Base-by-base conservation (phyloP, 1,139 yeast genomes). In the Saccharomyces hybrid region DNA sequence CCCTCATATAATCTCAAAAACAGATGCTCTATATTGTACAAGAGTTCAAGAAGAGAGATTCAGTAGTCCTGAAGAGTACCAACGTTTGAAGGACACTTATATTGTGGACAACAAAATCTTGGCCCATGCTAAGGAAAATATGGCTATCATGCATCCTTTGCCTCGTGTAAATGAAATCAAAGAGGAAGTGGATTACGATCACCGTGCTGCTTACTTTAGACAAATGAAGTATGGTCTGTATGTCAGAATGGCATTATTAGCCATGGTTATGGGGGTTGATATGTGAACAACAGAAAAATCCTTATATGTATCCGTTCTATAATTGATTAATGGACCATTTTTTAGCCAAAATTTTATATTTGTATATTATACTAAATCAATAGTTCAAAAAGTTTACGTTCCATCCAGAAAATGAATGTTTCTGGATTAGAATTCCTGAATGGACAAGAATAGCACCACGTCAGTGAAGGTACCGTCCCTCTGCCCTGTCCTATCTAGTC, bases 61-160 rank as follows among this genome's bases (percentile, higher is more conserved):
- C 71, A 76, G 79, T 54, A 84, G 85, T 71, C 77, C 74, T 66
- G 83, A 77, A 51, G 88, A 89, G 71, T 95, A 89, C 76, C 85
- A 86, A 71, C 81, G 93, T 69, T 82, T 93, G 73, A 93, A 90
- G 81, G 96, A 93, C 72, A 80, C 88, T 29, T 95, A 90, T 74
- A 81, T 89, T 69, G 95, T 95, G 61, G 97, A 93, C 76, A 91
- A 93, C 81, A 85, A 81, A 75, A 87, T 93, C 61, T 80, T 95
- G 71, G 80, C 90, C 52, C 83, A 86, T 71, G 98, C 99, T 65
- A 95, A 95, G 78, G 90, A 89, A 73, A 97, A 93, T 75, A 93
- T 93, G 99, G 90, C 97, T 74, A 87, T 95, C 60, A 86, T 95
- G 96, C 99, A 95, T 73, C 99, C 99, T 72, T 82, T 95, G 67